A percentile compares a stretch with the other conserved stretches of the same genome.
These are phyloP conservation scores for Auriscalpium vulgare DNA, from an alignment of 768 basidiomycete species.

Conservation along the genomic window DNA sequence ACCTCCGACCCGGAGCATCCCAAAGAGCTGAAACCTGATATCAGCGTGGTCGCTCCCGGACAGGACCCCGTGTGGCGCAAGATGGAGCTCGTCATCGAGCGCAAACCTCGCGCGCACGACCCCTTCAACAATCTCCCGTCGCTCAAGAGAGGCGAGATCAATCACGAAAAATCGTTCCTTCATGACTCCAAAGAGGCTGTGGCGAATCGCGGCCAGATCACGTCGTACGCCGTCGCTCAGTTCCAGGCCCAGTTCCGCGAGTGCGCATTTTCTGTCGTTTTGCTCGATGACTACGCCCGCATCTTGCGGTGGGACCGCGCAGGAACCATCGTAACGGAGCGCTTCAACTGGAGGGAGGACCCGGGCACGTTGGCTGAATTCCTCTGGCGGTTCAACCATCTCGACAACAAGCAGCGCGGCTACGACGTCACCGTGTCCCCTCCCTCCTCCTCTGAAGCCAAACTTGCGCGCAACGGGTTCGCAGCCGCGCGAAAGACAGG, in stretches of 20 bases:
- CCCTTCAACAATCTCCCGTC: background rate
- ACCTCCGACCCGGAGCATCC: background rate
- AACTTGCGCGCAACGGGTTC: too few relatives aligned
- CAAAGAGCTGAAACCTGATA: background rate
- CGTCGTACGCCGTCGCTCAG: background rate
- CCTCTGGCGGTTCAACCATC: slow-evolving; percentile 4
- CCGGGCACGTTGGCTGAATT: background rate
- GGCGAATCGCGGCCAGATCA: background rate
- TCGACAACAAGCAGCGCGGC: background rate
- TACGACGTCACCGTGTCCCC: background rate
- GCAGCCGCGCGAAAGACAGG: too few relatives aligned
- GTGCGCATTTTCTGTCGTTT: background rate
- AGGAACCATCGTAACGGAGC: background rate
- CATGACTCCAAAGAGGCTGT: background rate
- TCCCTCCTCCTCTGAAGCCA: background rate
- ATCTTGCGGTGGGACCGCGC: slow-evolving; percentile 5
- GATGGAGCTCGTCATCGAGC: background rate
- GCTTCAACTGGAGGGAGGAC: background rate
- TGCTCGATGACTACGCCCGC: background rate
- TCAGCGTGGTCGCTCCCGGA: background rate
- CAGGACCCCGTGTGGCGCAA: background rate
- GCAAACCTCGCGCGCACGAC: background rate
- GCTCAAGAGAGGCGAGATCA: too few relatives aligned
- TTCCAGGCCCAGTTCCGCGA: slow-evolving; percentile 1
- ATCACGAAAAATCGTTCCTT: background rate